phyloP scores from a whole-genome alignment of 176 grass and related monocot species.

The Oryza meyeriana region DNA sequence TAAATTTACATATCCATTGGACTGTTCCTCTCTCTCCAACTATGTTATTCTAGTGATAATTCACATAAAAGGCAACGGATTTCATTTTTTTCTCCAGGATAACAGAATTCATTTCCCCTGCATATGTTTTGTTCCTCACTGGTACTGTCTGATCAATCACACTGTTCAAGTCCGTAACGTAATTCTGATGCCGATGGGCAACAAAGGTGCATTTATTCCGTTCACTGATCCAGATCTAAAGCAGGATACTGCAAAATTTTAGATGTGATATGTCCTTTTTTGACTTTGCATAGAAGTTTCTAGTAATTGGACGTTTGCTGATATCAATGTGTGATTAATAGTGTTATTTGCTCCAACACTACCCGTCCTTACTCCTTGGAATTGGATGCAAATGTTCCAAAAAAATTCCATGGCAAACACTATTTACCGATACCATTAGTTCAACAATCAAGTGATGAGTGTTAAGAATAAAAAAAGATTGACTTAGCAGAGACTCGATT shows the following conservation, averaged over 20 bases:
- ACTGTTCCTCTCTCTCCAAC: background rate
- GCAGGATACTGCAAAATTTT: conserved; percentile 66
- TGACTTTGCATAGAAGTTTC: background rate
- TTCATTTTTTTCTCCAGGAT: no score
- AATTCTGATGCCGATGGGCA: conserved; percentile 71
- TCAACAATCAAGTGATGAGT: no score
- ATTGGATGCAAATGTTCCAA: background rate
- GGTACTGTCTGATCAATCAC: background rate
- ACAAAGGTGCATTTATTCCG: conserved; percentile 92
- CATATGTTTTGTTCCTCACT: background rate
- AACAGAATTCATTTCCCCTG: background rate
- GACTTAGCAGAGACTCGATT: background rate
- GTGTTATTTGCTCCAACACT: background rate
- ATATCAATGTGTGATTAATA: background rate
- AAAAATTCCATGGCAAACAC: background rate
- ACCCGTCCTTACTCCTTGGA: background rate
- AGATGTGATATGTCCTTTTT: conserved; percentile 40
- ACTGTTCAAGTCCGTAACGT: background rate
- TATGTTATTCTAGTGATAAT: background rate
- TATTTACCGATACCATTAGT: no score
- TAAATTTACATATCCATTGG: background rate
- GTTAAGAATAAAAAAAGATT: background rate
- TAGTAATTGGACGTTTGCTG: background rate
- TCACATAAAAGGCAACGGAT: background rate
- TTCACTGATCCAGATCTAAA: conserved; percentile 67